Evolutionary conservation across 2,329 filamentous ascomycete species (phyloP).

Genomic region (Xylogone sp.): DNA sequence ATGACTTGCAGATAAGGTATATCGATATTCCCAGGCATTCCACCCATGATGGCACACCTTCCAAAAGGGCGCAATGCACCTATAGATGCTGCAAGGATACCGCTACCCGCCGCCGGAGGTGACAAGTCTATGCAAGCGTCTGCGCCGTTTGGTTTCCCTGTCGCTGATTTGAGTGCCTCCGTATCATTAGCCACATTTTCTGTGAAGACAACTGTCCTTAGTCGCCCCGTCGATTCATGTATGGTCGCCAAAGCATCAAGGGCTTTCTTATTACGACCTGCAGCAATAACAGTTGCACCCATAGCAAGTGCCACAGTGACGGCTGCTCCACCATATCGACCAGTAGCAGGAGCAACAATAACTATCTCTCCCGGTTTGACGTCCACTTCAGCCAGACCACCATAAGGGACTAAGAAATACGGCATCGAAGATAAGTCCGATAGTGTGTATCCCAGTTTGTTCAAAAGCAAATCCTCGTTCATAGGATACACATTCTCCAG

Average conservation of each 20-base stretch:
- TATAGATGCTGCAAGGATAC: conserved; percentile 6
- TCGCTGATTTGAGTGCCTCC: conserved; percentile 9
- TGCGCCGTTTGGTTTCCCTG: conserved; percentile 1
- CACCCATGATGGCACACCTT: conserved; percentile 8
- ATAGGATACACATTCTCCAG: conserved; percentile 30
- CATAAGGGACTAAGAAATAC: conserved; percentile 19
- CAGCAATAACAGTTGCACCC: conserved; percentile 44
- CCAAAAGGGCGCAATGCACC: conserved; percentile 5
- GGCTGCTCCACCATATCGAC: conserved; percentile 37
- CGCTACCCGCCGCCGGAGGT: conserved; percentile 6
- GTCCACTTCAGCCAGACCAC: conserved; percentile 39
- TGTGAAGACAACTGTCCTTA: conserved; percentile 18
- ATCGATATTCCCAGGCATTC: conserved; percentile 7
- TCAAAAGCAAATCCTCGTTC: conserved; percentile 22
- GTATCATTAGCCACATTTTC: conserved; percentile 5
- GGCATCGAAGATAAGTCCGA: conserved; percentile 4
- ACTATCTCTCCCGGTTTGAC: conserved; percentile 40
- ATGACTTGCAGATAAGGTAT: conserved; percentile 7
- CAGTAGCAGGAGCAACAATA: conserved; percentile 42
- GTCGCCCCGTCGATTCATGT: conserved; percentile 15
- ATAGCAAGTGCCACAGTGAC: conserved; percentile 40
- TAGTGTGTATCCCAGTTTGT: conserved; percentile 12
- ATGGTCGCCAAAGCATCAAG: conserved; percentile 15
- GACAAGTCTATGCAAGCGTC: conserved; percentile 14
- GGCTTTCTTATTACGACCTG: conserved; percentile 36